Evolutionary conservation across 129 eudicot genomes (phyloP), one percentile per base, ranked within the genome.

Genomic region (Flaveria brownii): DNA sequence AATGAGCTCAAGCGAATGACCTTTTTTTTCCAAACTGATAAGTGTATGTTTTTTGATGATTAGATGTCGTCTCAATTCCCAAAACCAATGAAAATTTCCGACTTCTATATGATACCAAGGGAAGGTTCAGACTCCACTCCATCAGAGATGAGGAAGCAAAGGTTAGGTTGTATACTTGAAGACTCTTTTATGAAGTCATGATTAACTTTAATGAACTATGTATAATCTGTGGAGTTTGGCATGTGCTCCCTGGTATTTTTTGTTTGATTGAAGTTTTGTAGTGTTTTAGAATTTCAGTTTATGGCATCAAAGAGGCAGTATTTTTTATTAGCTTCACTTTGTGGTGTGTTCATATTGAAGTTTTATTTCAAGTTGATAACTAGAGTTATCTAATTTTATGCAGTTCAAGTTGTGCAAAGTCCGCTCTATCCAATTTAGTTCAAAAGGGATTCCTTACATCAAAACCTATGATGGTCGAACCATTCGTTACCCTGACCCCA

Each of bases 331-430:
- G 41, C 41, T 5, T 36, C 41, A 36, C 7, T 0, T 36, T 36
- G 6, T 36, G 41, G 41, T 36, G 41, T 36, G 41, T 36, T 36
- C 5, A 36, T 36, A 36, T 36, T 45, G 28, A n/a, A 2, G 26
- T 22, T 57, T 22, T 14, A 2, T 60, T 26, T 61, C 1, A 13
- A 13, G 47, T 65, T 36, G 20, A 2, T 3, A 30, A 33, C 25
- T 33, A 36, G 36, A 33, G 36, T 10, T 60, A 11, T 7, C 6
- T 28, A 28, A 2, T 36, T 64, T 1, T 33, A 7, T 73, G 66
- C 85, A 87, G 92, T 87, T 82, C 74, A 87, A 87, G 84, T 74
- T 87, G 28, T 87, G 92, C 85, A 87, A 87, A 73, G 92, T 87
- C 64, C 83, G 92, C 0, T 79, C 88, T 0, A 89, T 87, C 9